Evolutionary conservation across 2,329 filamentous ascomycete species (phyloP).

Genomic region (Fusarium armeniacum): DNA sequence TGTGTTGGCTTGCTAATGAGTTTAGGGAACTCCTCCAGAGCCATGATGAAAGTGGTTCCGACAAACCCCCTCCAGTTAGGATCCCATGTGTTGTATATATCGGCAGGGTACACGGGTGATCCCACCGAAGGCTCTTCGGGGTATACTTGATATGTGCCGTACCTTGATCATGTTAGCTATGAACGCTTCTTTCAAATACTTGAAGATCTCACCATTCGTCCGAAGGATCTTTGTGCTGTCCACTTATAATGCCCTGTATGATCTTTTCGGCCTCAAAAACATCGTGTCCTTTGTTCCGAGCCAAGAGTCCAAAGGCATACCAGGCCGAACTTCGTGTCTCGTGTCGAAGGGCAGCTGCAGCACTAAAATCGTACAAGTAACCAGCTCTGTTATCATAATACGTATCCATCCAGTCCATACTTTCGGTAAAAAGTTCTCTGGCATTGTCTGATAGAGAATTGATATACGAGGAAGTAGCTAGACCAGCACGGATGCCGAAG

Average conservation of each 20-base stretch:
- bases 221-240: conserved; percentile 65
- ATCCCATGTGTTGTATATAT: conserved; percentile 71
- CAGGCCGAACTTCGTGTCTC: conserved; percentile 70
- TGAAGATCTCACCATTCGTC: conserved; percentile 65
- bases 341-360: conserved; percentile 63
- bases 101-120: conserved; percentile 62
- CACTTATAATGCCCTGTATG: conserved; percentile 66
- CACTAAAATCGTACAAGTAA: conserved; percentile 66
- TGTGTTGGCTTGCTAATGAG: conserved; percentile 58
- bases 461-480: conserved; percentile 1
- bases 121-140: conserved; percentile 72
- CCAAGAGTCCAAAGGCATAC: conserved; percentile 71
- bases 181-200: rapidly evolving
- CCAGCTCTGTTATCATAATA: conserved; percentile 66
- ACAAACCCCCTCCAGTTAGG: conserved; percentile 76
- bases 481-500: background rate
- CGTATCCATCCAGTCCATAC: conserved; percentile 67
- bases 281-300: conserved; percentile 66
- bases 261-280: conserved; percentile 66
- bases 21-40: conserved; percentile 69
- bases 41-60: conserved; percentile 70
- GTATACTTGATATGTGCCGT: conserved; percentile 64
- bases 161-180: conserved; percentile 30
- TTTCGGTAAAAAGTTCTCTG: conserved; percentile 39
- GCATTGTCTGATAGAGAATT: conserved; percentile 28